Base-by-base conservation (phyloP, 2,329 filamentous ascomycete species). In the Sporothrix humicola region DNA sequence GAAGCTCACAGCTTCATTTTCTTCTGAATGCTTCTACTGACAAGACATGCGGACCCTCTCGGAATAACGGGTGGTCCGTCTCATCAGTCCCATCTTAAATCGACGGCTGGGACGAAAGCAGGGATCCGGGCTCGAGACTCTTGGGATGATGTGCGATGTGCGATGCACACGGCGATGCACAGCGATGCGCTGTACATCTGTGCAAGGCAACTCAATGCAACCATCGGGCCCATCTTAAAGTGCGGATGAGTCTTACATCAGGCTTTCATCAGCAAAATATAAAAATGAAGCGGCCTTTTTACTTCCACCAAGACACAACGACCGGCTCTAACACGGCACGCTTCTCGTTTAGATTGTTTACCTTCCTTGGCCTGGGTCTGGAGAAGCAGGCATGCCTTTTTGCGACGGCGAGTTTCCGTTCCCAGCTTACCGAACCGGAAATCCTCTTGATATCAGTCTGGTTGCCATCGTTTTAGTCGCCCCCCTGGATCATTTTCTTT, bases 91-190 rank as follows among this genome's bases (percentile, higher is more conserved):
- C 69, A 65, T 72, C 26, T 44, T 54, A 20, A 23, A 52, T 20
- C 50, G 15, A 58, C 17, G 37, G 58, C 58, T 68, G 71, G 61
- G 46, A 44, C 50, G 15, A 23, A 48, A 52, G 26, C 71, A 56
- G 48, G 58, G 59, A 56, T 48, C 71, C 61, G 50, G 71, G 61
- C 37, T 72, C 71, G 50, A 72, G 48, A 8, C 26, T 42, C 5
- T 46, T 44, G 48, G 61, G 71, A 66, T 9, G 50, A 72, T 72
- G 59, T 31, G 58, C 70, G 58, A 72, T 54, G 70, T 46, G 46
- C 69, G 56, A 71, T 71, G 56, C 56, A 63, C 44, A 50, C 44
- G 26, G 58, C 70, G 69, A 71, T 54, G 58, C 46, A 56, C 69
- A 9, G 9, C 70, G 69, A 71, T 71, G 56, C 69, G 46, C 69